These are phyloP conservation scores for Ceratobasidium theobromae DNA, from an alignment of 1,284 basidiomycete species.

Conservation along the genomic window DNA sequence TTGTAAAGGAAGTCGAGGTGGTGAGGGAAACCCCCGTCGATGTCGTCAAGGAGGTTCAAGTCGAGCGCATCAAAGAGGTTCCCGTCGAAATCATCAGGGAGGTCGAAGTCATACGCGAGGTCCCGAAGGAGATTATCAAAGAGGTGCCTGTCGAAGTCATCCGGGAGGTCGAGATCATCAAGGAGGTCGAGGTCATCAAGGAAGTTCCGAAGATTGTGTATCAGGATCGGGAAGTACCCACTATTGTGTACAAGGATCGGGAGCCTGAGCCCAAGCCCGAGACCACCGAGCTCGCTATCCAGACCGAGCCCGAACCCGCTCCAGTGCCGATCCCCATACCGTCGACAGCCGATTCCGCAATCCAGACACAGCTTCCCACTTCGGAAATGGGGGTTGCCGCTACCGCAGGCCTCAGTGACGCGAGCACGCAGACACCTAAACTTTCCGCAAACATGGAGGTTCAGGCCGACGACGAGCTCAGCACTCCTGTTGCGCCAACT, in stretches of 20 bases:
- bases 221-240: slow-evolving; percentile 39
- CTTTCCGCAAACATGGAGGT: slow-evolving; percentile 19
- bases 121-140: slow-evolving; percentile 43
- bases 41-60: slow-evolving; percentile 38
- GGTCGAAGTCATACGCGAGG: slow-evolving; percentile 42
- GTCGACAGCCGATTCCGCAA: slow-evolving; percentile 48
- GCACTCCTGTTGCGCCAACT: slow-evolving; percentile 8
- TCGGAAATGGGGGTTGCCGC: slow-evolving; percentile 46
- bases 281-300: slow-evolving; percentile 31
- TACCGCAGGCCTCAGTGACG: neutral
- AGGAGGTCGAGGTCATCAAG: slow-evolving; percentile 45
- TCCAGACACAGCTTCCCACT: slow-evolving; percentile 44
- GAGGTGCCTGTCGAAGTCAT: slow-evolving; percentile 42
- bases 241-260: slow-evolving; percentile 37
- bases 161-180: slow-evolving; percentile 42
- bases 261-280: slow-evolving; percentile 39
- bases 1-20: slow-evolving; percentile 37
- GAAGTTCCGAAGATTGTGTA: slow-evolving; percentile 39
- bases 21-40: slow-evolving; percentile 34
- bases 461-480: slow-evolving; percentile 20
- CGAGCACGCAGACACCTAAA: slow-evolving; percentile 18
- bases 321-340: neutral
- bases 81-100: slow-evolving; percentile 39
- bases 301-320: slow-evolving; percentile 30
- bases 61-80: slow-evolving; percentile 38